Percentiles rank a stretch among this genome's conserved stretches.
Evolutionary conservation across 305 asterid species (phyloP).

Genomic region (Rubia occidens): DNA sequence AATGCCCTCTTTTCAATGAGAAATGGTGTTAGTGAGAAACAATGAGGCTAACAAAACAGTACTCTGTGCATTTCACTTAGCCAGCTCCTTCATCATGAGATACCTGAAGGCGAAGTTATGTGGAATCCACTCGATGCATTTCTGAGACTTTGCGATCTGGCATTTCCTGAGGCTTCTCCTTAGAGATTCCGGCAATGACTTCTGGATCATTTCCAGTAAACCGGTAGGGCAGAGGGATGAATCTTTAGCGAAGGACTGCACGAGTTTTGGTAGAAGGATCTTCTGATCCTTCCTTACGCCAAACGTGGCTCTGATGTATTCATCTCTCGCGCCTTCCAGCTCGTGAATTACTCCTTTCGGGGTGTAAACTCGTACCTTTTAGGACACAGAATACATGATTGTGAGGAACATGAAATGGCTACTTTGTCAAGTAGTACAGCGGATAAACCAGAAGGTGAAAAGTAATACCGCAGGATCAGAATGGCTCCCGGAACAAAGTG

Average conservation of each 20-base stretch:
- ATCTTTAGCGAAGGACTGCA: slow-evolving; percentile 72
- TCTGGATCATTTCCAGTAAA: slow-evolving; percentile 59
- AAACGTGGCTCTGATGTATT: slow-evolving; percentile 82
- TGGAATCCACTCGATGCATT: slow-evolving; percentile 70
- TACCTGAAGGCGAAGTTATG: slow-evolving; percentile 79
- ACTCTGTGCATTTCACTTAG: slow-evolving; percentile 33
- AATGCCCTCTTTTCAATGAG: neutral
- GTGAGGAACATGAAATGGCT: neutral
- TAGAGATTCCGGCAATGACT: slow-evolving; percentile 61
- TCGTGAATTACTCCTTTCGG: slow-evolving; percentile 67
- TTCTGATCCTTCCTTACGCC: slow-evolving; percentile 67
- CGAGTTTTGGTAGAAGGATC: slow-evolving; percentile 59
- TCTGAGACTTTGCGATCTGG: slow-evolving; percentile 54
- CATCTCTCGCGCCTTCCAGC: slow-evolving; percentile 86
- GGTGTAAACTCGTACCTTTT: slow-evolving; percentile 75
- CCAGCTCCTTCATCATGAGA: slow-evolving; percentile 68
- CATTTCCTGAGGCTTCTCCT: slow-evolving; percentile 59
- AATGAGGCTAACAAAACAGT: neutral
- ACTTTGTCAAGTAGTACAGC: neutral
- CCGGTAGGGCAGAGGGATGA: slow-evolving; percentile 51
- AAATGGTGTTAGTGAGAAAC: slow-evolving; percentile 5
- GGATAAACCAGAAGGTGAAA: neutral
- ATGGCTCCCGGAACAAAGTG: slow-evolving; percentile 84
- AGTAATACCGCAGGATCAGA: slow-evolving; percentile 88
- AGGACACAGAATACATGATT: neutral